Conservation (phyloP, 352 stramenopile species). For the Pythium aristosporum region DNA sequence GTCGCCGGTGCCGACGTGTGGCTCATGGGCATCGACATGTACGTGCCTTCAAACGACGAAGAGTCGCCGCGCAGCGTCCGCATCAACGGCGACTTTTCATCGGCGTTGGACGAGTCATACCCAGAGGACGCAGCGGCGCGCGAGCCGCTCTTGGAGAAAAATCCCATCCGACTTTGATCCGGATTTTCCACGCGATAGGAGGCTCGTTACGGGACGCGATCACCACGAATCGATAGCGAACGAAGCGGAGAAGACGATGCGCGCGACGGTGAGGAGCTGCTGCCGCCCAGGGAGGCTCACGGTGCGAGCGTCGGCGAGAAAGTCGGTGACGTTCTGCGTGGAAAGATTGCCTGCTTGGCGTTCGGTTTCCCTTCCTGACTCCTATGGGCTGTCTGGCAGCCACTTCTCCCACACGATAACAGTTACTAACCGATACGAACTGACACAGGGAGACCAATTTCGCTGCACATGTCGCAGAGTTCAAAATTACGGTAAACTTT, state of each 20-base stretch:
- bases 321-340: not conserved
- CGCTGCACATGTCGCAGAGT: conserved; percentile 48
- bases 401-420: not conserved
- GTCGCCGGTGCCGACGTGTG: conserved; percentile 23
- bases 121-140: not conserved
- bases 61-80: conserved; percentile 50
- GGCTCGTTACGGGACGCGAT: not conserved
- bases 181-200: not conserved
- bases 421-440: not conserved
- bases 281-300: no score
- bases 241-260: conserved; percentile 6
- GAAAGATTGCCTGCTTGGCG: not conserved
- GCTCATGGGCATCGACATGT: conserved; percentile 64
- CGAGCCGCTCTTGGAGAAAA: conserved; percentile 2
- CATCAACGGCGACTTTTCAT: conserved; percentile 69
- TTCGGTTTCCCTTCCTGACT: no score
- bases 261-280: not conserved
- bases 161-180: not conserved
- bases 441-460: no score
- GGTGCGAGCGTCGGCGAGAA: not conserved
- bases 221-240: not conserved
- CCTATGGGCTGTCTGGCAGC: not conserved
- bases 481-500: conserved; percentile 21
- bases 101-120: conserved; percentile 15
- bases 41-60: conserved; percentile 62